Conservation (phyloP, 2,329 filamentous ascomycete genomes). For the Orbilia oligospora region DNA sequence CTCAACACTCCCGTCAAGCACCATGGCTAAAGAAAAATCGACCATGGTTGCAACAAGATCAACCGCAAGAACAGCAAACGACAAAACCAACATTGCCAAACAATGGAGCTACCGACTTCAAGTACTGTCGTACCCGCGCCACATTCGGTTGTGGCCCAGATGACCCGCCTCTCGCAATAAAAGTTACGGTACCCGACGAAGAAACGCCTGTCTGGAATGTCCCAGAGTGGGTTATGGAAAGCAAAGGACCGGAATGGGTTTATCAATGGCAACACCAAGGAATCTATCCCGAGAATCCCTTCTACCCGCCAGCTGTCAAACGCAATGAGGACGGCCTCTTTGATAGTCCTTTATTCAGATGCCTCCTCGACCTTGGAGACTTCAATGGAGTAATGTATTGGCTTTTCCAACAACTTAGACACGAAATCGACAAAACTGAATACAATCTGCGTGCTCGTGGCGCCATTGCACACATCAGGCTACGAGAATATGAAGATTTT, state of each 20-base stretch:
- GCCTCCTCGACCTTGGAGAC: background rate
- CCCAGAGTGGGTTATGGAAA: background rate
- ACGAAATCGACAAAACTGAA: background rate
- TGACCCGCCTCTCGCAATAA: constrained; percentile 2
- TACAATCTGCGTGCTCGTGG: background rate
- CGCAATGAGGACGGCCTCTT: background rate
- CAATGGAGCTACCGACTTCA: no score
- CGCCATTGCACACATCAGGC: background rate
- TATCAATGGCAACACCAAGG: constrained; percentile 23
- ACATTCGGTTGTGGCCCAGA: constrained; percentile 12
- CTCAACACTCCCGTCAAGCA: no score
- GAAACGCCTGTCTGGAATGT: background rate
- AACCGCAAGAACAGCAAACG: no score
- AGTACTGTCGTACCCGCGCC: background rate
- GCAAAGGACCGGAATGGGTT: constrained; percentile 23
- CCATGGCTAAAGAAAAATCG: background rate
- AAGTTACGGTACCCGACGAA: background rate
- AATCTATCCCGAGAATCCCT: constrained; percentile 14
- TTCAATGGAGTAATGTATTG: background rate
- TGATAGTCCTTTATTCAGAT: background rate
- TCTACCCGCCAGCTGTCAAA: background rate
- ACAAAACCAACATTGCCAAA: background rate
- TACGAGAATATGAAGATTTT: background rate
- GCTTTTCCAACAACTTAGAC: background rate
- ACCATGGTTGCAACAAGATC: background rate